Percentiles rank a stretch among this genome's conserved stretches.
Conservation (phyloP, 345 rosid species). For the Pugionium cornutum region DNA sequence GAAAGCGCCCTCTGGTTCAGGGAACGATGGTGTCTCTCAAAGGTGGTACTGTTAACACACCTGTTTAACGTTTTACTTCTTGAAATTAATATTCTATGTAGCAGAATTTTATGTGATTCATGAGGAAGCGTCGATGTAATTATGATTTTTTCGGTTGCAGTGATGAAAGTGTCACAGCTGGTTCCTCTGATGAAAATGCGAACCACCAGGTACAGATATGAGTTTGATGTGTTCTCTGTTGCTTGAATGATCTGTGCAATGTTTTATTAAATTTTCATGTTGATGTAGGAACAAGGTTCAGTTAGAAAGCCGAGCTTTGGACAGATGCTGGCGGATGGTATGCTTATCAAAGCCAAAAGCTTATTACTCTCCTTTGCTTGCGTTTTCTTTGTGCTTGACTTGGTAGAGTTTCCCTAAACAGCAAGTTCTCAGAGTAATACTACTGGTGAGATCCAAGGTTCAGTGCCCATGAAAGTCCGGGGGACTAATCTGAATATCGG, state of each 20-base stretch:
- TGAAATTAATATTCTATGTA: not conserved
- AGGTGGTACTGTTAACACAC: constrained; percentile 48
- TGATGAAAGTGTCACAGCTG: constrained; percentile 82
- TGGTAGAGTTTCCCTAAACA: too few relatives aligned
- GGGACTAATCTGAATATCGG: too few relatives aligned
- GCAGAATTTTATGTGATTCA: not conserved
- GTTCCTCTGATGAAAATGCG: constrained; percentile 75
- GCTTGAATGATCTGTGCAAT: not conserved
- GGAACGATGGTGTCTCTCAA: too few relatives aligned
- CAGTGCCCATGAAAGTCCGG: too few relatives aligned
- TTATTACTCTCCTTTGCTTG: too few relatives aligned
- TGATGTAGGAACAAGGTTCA: too few relatives aligned
- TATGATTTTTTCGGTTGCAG: constrained; percentile 47
- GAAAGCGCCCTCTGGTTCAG: constrained; percentile 65
- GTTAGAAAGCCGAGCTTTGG: too few relatives aligned
- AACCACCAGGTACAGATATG: constrained; percentile 58
- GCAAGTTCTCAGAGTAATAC: too few relatives aligned
- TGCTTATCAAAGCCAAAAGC: too few relatives aligned
- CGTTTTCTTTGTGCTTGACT: too few relatives aligned
- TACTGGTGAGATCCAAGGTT: too few relatives aligned
- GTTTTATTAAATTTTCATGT: not conserved
- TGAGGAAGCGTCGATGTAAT: constrained; percentile 19
- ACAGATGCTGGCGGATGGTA: too few relatives aligned
- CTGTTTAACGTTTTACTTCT: not conserved
- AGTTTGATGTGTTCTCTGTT: constrained; percentile 12